Conservation (phyloP, 805 yeast species). For the Saturnispora ahearnii region DNA sequence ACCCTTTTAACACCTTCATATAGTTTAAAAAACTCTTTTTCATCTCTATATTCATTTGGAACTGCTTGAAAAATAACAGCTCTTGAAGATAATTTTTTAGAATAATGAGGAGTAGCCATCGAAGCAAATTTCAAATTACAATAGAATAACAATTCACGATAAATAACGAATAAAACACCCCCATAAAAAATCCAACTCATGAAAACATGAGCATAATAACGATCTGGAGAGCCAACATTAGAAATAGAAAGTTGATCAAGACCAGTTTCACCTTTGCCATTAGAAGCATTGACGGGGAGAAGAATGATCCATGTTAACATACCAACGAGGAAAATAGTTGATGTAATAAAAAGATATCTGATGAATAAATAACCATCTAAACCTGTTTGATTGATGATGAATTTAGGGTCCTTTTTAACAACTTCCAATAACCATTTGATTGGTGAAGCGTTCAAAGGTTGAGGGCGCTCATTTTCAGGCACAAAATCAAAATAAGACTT, state of each 20-base stretch:
- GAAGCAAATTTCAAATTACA: conserved; percentile 70
- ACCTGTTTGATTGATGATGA: conserved; percentile 79
- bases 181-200: conserved; percentile 76
- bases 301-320: conserved; percentile 55
- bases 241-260: conserved; percentile 71
- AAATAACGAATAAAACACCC: conserved; percentile 57
- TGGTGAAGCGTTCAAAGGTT: conserved; percentile 61
- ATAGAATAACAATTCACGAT: conserved; percentile 75
- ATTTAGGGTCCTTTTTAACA: conserved; percentile 57
- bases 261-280: conserved; percentile 55
- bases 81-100: conserved; percentile 64
- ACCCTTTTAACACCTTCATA: conserved; percentile 78
- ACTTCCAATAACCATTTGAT: conserved; percentile 63
- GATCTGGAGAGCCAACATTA: conserved; percentile 48
- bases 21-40: conserved; percentile 59
- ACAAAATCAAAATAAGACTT: conserved; percentile 57
- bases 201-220: conserved; percentile 83
- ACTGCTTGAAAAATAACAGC: conserved; percentile 80
- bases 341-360: conserved; percentile 59
- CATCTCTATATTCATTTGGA: conserved; percentile 65
- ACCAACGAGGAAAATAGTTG: conserved; percentile 46
- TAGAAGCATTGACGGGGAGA: conserved; percentile 75
- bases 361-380: conserved; percentile 90
- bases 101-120: conserved; percentile 72
- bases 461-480: conserved; percentile 55